Conservation (phyloP, 768 basidiomycete species). For the Cystoderma amianthinum region DNA sequence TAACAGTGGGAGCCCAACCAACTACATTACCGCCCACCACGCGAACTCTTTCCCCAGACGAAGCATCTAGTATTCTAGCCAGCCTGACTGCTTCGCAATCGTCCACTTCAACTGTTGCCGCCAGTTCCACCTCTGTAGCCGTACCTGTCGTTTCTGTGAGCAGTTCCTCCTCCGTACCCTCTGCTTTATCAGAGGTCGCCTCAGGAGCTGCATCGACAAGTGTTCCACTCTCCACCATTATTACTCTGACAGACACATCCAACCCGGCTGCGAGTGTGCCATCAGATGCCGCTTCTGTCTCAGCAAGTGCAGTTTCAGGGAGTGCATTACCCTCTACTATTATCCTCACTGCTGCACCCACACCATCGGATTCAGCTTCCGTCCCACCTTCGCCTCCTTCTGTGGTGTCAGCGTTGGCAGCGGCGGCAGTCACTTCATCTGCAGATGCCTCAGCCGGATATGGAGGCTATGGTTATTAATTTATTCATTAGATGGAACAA, state of each 20-base stretch:
- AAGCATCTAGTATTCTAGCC: constrained; percentile 30
- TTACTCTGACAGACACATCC: no score
- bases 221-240: no score
- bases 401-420: neutral
- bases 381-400: neutral
- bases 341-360: neutral
- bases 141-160: no score
- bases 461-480: no score
- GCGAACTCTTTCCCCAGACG: constrained; percentile 32
- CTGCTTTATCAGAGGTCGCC: no score
- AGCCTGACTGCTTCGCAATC: neutral
- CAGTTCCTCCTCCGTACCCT: no score
- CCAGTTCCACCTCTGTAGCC: neutral
- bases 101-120: constrained; percentile 2
- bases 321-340: neutral
- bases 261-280: no score
- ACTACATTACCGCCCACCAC: constrained; percentile 28
- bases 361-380: neutral
- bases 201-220: no score
- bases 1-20: constrained; percentile 15
- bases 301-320: neutral
- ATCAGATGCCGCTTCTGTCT: no score
- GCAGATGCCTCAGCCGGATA: no score
- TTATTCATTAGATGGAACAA: no score
- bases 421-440: no score